phyloP scores from a whole-genome alignment of 257 asterid genomes.

The Solanum pinnatisectum region DNA sequence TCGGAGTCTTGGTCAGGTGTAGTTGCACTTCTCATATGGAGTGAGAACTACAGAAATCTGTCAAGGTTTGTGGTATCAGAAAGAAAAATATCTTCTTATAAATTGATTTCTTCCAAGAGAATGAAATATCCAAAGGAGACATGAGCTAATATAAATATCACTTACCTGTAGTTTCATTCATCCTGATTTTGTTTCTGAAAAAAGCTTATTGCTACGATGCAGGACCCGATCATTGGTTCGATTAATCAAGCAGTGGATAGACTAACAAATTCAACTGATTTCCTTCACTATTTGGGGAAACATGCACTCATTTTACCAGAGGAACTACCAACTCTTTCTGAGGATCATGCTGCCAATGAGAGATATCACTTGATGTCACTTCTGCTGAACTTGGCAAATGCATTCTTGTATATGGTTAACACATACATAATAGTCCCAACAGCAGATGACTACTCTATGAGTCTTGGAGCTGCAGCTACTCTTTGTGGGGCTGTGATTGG shows the following conservation, averaged over 20 bases:
- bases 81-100: not conserved
- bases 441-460: conserved; percentile 91
- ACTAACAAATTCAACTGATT: conserved; percentile 73
- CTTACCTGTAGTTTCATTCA: not conserved
- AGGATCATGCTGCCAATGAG: conserved; percentile 52
- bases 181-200: not conserved
- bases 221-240: conserved; percentile 91
- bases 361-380: conserved; percentile 89
- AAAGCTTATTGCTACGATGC: not conserved
- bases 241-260: conserved; percentile 73
- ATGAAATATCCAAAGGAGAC: not conserved
- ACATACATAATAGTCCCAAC: conserved; percentile 95
- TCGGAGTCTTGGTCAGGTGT: not conserved
- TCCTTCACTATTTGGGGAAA: conserved; percentile 79
- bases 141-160: not conserved
- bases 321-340: conserved; percentile 55
- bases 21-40: not conserved
- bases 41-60: not conserved
- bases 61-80: not conserved
- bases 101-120: not conserved
- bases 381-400: conserved; percentile 75
- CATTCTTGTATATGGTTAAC: conserved; percentile 95
- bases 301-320: conserved; percentile 98
- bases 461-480: conserved; percentile 94
- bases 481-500: conserved; percentile 95